Evolutionary conservation across 1,284 basidiomycete species (phyloP), one percentile per base, ranked within the genome.

Genomic region (Quambalaria eucalypti): DNA sequence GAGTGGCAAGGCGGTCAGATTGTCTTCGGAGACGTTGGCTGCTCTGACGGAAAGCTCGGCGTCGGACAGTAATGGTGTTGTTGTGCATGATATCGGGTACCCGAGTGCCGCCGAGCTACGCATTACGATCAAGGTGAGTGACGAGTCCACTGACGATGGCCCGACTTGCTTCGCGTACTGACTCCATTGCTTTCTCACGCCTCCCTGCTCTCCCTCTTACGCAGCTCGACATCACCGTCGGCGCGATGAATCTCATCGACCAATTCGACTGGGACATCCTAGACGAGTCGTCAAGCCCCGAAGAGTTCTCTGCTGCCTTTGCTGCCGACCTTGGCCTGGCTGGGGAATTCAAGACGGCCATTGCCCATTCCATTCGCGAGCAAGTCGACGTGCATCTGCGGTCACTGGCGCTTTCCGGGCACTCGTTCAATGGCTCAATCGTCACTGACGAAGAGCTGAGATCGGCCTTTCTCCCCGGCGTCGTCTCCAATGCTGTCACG

Each of bases 261-360:
- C 88, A 92, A 71, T 95, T 99, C 73, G 95, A 99, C 76, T 99
- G 95, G 95, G 93, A 98, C 76, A 78, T 97, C 46, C 85, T 86
- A 68, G 87, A 86, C 62, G 80, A 82, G 31, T 79, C 81, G 48
- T 85, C 87, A 1, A 86, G 87, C 1, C 90, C 93, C 0, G 95
- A 99, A 77, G 84, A 86, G 51, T 98, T 98, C 77, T 90, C 93
- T 7, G 86, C 87, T 62, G 80, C 86, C 0, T 96, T 95, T 76
- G 81, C 85, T 2, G 83, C 82, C 25, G 95, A 99, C 68, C 79
- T 99, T 16, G 95, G 95, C 1, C 79, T 98, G 19, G 82, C 83
- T 30, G 90, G 91, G 38, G 93, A 99, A 77, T 62, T 55, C 66
- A 91, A 88, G 74, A 96, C 92, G 21, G 90, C 92, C 14, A 88